Percentiles rank a stretch among this genome's conserved stretches.
phyloP scores from a whole-genome alignment of 2,329 filamentous ascomycete genomes.

The Nannizziopsis barbatae region DNA sequence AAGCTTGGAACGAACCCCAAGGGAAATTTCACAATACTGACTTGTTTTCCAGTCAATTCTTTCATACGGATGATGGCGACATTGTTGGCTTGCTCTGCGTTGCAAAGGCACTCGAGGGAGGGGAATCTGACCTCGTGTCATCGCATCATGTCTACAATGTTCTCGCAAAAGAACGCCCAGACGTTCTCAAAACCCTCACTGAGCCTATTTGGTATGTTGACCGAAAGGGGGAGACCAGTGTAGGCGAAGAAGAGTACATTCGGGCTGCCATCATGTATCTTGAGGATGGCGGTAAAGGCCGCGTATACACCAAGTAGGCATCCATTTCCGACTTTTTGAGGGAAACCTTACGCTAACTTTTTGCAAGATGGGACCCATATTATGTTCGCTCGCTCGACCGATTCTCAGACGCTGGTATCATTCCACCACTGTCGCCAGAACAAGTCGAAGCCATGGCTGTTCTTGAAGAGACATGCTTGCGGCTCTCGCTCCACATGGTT shows the following conservation, averaged over 20 bases:
- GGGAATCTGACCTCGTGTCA: conserved; percentile 71
- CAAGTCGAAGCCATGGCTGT: conserved; percentile 58
- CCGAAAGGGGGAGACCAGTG: conserved; percentile 70
- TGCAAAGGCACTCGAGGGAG: conserved; percentile 65
- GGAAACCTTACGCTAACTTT: conserved; percentile 6
- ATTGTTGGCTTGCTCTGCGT: conserved; percentile 76
- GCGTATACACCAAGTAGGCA: conserved; percentile 60
- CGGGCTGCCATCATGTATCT: conserved; percentile 63
- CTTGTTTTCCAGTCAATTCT: conserved; percentile 53
- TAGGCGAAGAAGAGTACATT: conserved; percentile 65
- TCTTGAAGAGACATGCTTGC: conserved; percentile 64
- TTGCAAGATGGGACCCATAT: conserved; percentile 65
- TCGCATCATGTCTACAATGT: conserved; percentile 73
- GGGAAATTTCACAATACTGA: background rate
- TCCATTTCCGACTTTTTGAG: background rate
- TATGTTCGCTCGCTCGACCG: conserved; percentile 65
- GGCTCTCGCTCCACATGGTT: conserved; percentile 69
- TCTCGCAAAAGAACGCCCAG: conserved; percentile 61
- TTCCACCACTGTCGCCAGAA: conserved; percentile 58
- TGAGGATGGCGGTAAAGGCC: conserved; percentile 53
- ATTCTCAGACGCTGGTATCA: conserved; percentile 60
- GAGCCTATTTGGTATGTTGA: conserved; percentile 85
- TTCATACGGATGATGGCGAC: conserved; percentile 74
- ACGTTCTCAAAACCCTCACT: conserved; percentile 64
- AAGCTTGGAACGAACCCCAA: conserved; percentile 12